These are phyloP conservation scores for Metschnikowia rubicola DNA, from an alignment of 805 yeast genomes.

Conservation along the genomic window DNA sequence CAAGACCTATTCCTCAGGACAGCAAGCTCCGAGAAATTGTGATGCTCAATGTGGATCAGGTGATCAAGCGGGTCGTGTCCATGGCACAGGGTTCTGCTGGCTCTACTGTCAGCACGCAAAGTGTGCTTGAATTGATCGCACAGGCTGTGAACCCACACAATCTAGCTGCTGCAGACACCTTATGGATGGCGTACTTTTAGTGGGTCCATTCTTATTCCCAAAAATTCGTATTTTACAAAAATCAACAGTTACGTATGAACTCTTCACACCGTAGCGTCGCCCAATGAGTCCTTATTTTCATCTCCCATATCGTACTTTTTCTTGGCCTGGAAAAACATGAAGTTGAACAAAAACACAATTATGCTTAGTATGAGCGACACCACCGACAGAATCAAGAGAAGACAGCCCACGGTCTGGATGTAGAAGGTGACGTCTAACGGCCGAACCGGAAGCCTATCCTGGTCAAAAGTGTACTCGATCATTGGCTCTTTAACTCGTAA, in stretches of 20 bases:
- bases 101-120: constrained; percentile 81
- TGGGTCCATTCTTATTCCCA: not conserved
- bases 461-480: constrained; percentile 26
- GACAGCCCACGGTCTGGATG: constrained; percentile 20
- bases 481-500: constrained; percentile 20
- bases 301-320: not conserved
- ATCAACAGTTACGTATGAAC: not conserved
- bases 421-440: constrained; percentile 29
- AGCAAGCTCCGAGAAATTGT: constrained; percentile 84
- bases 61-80: constrained; percentile 73
- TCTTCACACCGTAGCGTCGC: not conserved
- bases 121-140: constrained; percentile 83
- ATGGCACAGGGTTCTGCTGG: constrained; percentile 57
- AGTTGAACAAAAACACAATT: constrained; percentile 7
- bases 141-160: constrained; percentile 95
- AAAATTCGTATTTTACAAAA: too few relatives aligned
- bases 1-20: constrained; percentile 73
- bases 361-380: constrained; percentile 17
- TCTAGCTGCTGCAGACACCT: constrained; percentile 83
- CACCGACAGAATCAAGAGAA: constrained; percentile 12
- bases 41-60: constrained; percentile 78
- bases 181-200: constrained; percentile 93
- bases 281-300: not conserved
- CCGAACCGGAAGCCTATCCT: constrained; percentile 8
- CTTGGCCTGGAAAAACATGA: constrained; percentile 2